phyloP scores from a whole-genome alignment of 2,329 filamentous ascomycete genomes.

The Ophiocordyceps camponoti-leonardi region DNA sequence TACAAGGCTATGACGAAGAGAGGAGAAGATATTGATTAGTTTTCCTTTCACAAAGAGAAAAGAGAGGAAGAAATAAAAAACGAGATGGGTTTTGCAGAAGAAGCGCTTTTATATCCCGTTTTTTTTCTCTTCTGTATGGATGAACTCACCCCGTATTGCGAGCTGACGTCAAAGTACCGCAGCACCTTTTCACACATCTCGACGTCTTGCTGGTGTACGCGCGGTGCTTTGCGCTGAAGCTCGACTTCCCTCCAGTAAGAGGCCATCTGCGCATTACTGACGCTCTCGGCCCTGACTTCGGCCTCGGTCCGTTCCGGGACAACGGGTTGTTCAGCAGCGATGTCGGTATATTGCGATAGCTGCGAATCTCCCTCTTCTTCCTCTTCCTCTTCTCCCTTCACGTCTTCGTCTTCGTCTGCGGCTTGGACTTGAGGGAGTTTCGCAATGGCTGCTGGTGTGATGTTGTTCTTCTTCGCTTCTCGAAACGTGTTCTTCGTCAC shows the following conservation, averaged over 20 bases:
- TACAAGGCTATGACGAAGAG: conserved; percentile 85
- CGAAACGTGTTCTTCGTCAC: not conserved
- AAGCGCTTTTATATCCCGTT: no score
- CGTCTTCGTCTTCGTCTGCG: not conserved
- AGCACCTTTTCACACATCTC: conserved; percentile 68
- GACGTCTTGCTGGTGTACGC: conserved; percentile 65
- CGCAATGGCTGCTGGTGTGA: not conserved
- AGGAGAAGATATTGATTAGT: no score
- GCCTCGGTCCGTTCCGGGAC: conserved; percentile 26
- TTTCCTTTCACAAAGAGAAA: no score
- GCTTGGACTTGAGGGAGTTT: not conserved
- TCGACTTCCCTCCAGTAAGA: conserved; percentile 67
- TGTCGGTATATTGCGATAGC: not conserved
- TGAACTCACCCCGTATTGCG: conserved; percentile 82
- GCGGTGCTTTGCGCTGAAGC: conserved; percentile 43
- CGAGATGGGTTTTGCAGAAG: no score
- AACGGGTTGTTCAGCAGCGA: no score
- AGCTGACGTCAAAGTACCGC: conserved; percentile 81
- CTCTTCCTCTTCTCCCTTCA: conserved; percentile 3
- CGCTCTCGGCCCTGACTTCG: conserved; percentile 41
- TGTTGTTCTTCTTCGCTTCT: not conserved
- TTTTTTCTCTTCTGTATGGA: no score
- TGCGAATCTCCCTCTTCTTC: not conserved
- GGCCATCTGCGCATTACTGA: conserved; percentile 52
- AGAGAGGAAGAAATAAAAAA: no score